Evolutionary conservation across 2,329 filamentous ascomycete species (phyloP).

Genomic region (Paecilomyces niveus): DNA sequence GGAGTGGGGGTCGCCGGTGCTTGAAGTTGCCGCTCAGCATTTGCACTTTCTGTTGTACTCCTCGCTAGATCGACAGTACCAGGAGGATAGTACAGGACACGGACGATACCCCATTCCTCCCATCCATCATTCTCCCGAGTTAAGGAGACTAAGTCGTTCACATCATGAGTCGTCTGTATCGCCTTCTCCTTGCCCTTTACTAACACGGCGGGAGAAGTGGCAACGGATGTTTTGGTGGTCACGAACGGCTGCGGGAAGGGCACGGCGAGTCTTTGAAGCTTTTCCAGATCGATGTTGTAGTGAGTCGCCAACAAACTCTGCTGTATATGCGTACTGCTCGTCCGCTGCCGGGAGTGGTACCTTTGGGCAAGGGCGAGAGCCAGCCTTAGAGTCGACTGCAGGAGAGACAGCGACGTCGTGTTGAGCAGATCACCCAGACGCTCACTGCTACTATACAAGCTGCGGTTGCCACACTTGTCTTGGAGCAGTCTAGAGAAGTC

Average conservation of each 20-base stretch:
- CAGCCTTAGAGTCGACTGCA: slow-evolving; percentile 72
- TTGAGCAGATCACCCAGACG: slow-evolving; percentile 85
- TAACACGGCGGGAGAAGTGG: slow-evolving; percentile 45
- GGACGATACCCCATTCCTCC: slow-evolving; percentile 74
- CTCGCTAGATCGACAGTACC: slow-evolving; percentile 26
- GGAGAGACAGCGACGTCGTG: slow-evolving; percentile 71
- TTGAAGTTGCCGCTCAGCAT: slow-evolving; percentile 32
- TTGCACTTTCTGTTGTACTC: slow-evolving; percentile 20
- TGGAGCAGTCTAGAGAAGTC: slow-evolving; percentile 80
- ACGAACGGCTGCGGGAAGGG: slow-evolving; percentile 71
- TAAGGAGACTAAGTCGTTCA: slow-evolving; percentile 76
- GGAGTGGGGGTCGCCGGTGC: slow-evolving; percentile 68
- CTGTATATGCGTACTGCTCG: slow-evolving; percentile 60
- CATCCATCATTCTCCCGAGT: slow-evolving; percentile 55
- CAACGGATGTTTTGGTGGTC: slow-evolving; percentile 43
- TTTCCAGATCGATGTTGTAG: slow-evolving; percentile 66
- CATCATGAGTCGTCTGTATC: slow-evolving; percentile 51
- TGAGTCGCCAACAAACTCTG: slow-evolving; percentile 73
- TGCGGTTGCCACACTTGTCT: slow-evolving; percentile 93
- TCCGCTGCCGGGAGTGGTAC: slow-evolving; percentile 80
- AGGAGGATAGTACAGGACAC: slow-evolving; percentile 67
- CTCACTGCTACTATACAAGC: slow-evolving; percentile 88
- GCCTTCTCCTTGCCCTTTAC: slow-evolving; percentile 73
- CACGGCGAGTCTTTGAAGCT: slow-evolving; percentile 72
- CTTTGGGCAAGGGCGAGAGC: slow-evolving; percentile 82